Base-by-base conservation (phyloP, 805 yeast species). In the Wickerhamomyces queroliae region DNA sequence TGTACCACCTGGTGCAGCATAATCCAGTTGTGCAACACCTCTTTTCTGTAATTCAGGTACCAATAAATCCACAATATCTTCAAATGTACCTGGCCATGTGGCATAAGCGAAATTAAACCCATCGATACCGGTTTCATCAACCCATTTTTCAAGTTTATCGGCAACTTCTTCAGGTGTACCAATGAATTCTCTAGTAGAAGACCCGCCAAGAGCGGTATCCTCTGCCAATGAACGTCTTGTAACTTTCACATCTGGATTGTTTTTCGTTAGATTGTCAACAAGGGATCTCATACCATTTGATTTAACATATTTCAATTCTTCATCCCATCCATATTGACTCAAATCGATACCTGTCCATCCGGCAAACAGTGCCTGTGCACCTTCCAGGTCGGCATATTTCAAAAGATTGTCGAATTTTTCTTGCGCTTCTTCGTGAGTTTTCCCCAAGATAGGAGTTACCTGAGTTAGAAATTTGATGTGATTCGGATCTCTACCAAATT, bases 91-190 rank as follows among this genome's bases (percentile, higher is more conserved):
- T 16, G 73, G 73, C 19, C 58, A 43, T 16, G 62, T 50, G 7
- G 69, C 62, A 47, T 68, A 64, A 2, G 67, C 62, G 35, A 68
- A 56, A 40, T 68, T 68, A 46, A 68, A 68, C 1, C 73, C 73
- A 43, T 69, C 73, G 12, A 68, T 58, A 31, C 59, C 69, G 7
- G 67, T 58, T 10, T 57, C 48, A 17, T 64, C 67, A 9, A 64
- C 64, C 69, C 70, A 69, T 38, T 53, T 39, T 44, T 65, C 67
- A 33, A 68, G 53, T 33, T 59, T 58, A 41, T 67, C 67, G 4
- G 70, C 70, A 10, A 69, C 67, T 32, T 62, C 63, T 30, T 50
- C 43, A 3, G 69, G 55, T 15, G 67, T 59, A 2, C 74, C 74
- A 30, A 45, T 39, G 13, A 47, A 40, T 42, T 58, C 35, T 18